A percentile compares a stretch with the other conserved stretches of the same genome.
phyloP scores from a whole-genome alignment of 805 yeast species.

The Candida odintsovae region DNA sequence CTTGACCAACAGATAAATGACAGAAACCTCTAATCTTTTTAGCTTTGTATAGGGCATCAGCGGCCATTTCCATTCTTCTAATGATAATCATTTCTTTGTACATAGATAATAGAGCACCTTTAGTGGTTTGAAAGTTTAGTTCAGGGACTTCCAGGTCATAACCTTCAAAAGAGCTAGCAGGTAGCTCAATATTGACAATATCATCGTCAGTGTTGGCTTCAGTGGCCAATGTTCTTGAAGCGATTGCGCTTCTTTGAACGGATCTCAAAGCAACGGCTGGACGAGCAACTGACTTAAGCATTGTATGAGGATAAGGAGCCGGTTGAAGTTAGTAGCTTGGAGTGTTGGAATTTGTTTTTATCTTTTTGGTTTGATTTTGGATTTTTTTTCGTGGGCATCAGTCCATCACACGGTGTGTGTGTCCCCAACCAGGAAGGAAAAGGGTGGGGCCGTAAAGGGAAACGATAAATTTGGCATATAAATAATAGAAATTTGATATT shows the following conservation, averaged over 20 bases:
- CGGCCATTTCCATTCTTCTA: slow-evolving; percentile 98
- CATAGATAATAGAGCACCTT: slow-evolving; percentile 79
- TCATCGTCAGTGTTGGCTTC: slow-evolving; percentile 21
- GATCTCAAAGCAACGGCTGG: slow-evolving; percentile 10
- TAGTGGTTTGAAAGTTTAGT: slow-evolving; percentile 70
- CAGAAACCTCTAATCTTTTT: slow-evolving; percentile 99
- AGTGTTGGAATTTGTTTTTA: not conserved
- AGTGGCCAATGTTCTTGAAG: slow-evolving; percentile 23
- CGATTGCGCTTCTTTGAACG: slow-evolving; percentile 10
- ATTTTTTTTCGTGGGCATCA: not conserved
- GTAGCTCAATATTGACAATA: slow-evolving; percentile 50
- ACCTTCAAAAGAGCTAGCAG: slow-evolving; percentile 78
- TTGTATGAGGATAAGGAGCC: not conserved
- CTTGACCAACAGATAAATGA: slow-evolving; percentile 97
- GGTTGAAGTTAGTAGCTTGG: not conserved
- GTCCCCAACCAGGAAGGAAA: not conserved
- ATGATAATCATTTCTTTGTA: slow-evolving; percentile 92
- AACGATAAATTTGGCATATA: no score
- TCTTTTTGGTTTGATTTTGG: not conserved
- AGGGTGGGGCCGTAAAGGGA: not conserved
- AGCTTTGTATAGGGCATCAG: slow-evolving; percentile 97
- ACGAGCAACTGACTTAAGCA: slow-evolving; percentile 16
- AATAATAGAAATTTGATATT: no score
- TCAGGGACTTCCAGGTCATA: slow-evolving; percentile 75
- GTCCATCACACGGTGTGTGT: slow-evolving; percentile 2